phyloP scores from a whole-genome alignment of 1,284 basidiomycete species.

The Sporisorium sorghi region DNA sequence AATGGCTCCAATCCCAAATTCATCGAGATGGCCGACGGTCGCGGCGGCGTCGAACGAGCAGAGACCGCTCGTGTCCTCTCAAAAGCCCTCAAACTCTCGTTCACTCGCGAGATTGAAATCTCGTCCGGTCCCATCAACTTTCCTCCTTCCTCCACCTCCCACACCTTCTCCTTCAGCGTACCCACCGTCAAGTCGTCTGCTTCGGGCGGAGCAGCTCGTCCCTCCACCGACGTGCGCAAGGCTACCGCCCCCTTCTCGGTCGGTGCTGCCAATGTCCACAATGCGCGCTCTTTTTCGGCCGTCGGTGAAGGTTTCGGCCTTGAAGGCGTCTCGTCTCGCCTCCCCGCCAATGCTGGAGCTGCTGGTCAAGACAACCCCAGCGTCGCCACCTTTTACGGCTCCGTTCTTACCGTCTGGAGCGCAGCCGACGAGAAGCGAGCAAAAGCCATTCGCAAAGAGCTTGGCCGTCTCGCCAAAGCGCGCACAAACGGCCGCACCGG shows the following conservation, averaged over 20 bases:
- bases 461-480: slow-evolving; percentile 46
- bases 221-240: slow-evolving; percentile 44
- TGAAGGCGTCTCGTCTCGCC: slow-evolving; percentile 80
- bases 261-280: slow-evolving; percentile 50
- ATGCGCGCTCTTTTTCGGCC: slow-evolving; percentile 51
- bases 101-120: slow-evolving; percentile 92
- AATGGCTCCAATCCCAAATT: slow-evolving; percentile 60
- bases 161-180: slow-evolving; percentile 84
- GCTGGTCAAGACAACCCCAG: slow-evolving; percentile 52
- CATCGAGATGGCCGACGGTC: slow-evolving; percentile 65
- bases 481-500: slow-evolving; percentile 30
- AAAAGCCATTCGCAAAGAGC: slow-evolving; percentile 60
- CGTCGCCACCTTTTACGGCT: slow-evolving; percentile 60
- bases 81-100: slow-evolving; percentile 75
- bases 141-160: slow-evolving; percentile 79
- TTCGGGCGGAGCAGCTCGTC: slow-evolving; percentile 25
- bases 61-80: slow-evolving; percentile 61
- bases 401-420: slow-evolving; percentile 58
- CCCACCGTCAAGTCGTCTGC: slow-evolving; percentile 57
- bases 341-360: slow-evolving; percentile 71
- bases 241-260: slow-evolving; percentile 47
- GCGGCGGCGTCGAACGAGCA: slow-evolving; percentile 59
- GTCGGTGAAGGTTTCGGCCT: slow-evolving; percentile 72
- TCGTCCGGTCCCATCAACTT: slow-evolving; percentile 59
- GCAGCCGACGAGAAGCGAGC: slow-evolving; percentile 60